Conservation (phyloP, 768 basidiomycete genomes). For the Tylopilus felleus region DNA sequence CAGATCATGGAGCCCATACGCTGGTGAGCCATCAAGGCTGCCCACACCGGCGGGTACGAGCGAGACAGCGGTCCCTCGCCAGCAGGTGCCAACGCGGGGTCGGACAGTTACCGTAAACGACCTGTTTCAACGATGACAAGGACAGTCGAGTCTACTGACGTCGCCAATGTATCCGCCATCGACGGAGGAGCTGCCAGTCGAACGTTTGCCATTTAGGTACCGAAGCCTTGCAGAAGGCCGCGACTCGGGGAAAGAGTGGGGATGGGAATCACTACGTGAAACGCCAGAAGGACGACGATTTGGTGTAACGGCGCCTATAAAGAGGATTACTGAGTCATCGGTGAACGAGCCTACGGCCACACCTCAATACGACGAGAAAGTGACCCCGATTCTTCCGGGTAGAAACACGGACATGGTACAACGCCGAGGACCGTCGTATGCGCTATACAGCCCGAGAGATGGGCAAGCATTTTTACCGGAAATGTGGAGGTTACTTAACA, state of each 20-base stretch:
- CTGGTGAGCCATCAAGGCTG: constrained; percentile 3
- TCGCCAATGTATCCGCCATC: constrained; percentile 27
- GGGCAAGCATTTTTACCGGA: neutral
- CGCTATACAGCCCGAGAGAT: no score
- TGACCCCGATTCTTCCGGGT: neutral
- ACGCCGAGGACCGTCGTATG: constrained; percentile 2
- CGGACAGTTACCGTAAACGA: no score
- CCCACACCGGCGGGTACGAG: neutral
- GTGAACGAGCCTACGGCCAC: neutral
- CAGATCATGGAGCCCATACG: neutral
- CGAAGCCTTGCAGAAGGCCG: constrained; percentile 11
- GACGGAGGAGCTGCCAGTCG: constrained; percentile 15
- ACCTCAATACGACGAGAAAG: neutral
- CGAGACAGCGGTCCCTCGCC: neutral
- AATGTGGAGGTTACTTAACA: neutral
- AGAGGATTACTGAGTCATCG: constrained; percentile 2
- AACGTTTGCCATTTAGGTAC: constrained; percentile 6
- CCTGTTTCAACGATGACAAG: neutral
- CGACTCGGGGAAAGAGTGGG: constrained; percentile 20
- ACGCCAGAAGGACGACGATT: constrained; percentile 3
- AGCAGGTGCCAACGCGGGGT: neutral
- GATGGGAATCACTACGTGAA: constrained; percentile 8
- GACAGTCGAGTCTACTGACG: neutral
- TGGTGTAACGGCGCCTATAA: constrained; percentile 4
- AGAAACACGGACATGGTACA: constrained; percentile 5